Evolutionary conservation across 768 basidiomycete species (phyloP), one percentile per base, ranked within the genome.

Genomic region (Rhodotorula graminis): DNA sequence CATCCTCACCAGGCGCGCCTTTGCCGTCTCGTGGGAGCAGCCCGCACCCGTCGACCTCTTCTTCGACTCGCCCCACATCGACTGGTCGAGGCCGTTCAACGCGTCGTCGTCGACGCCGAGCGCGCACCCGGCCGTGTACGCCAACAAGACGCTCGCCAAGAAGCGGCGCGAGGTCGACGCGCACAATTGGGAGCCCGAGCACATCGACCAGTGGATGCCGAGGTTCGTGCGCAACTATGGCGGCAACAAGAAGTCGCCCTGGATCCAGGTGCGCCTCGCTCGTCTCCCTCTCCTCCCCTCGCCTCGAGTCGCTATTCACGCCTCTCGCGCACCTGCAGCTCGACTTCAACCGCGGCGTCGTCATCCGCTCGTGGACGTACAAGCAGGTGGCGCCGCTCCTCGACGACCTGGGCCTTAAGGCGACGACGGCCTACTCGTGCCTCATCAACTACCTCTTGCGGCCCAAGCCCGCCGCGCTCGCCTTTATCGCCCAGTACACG

Each of bases 311-410:
- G n/a, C 46, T 8, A 19, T 12, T 9, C 53, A 61, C 27, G 58
- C 44, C 14, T 40, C 42, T 44, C 15, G 9, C 49, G 40, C 27
- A 40, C 27, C 6, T 18, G 59, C 44, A 50, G 40, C 49, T 68
- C 55, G 62, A 49, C 11, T 44, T 71, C 70, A 75, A 75, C 64
- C 73, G 73, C 47, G 73, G 73, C 23, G 59, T 69, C n/a, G 61
- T 69, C 0, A 56, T 75, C 9, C 66, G 73, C 23, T 69, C 64
- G 6, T 75, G 65, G 64, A 53, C 29, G 25, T 71, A 71, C 53
- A 31, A n/a, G 6, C 3, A 42, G 1, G 29, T 66, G 50, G 47
- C 40, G 5, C 67, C 53, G 6, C 53, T 18, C 16, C 63, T 75
- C 49, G 66, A 70, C 3, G 14, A 44, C 1, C 59, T 71, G 42